Percentiles rank a stretch among this genome's conserved stretches.
phyloP scores from a whole-genome alignment of 2,329 filamentous ascomycete species.

The Cercospora berteroae region DNA sequence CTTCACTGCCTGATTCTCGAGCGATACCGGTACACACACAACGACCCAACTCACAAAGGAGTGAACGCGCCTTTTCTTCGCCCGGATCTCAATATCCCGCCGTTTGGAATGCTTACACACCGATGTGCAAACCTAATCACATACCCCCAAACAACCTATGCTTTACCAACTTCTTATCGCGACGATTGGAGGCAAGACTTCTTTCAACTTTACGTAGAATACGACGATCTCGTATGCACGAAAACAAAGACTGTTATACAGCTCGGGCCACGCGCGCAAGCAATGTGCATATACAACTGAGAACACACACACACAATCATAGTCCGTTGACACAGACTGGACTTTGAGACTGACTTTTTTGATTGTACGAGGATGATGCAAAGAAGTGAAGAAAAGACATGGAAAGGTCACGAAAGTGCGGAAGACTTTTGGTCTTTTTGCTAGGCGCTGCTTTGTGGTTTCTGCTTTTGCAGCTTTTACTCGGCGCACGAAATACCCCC shows the following conservation, averaged over 20 bases:
- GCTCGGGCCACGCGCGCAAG: neutral
- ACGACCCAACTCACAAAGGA: neutral
- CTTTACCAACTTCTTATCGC: neutral
- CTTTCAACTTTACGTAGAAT: neutral
- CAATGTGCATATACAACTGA: neutral
- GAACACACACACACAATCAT: neutral
- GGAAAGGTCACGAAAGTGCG: neutral
- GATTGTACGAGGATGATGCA: constrained; percentile 1
- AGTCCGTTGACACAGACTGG: neutral
- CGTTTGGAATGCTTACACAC: neutral
- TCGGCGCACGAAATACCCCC: neutral
- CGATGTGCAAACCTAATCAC: neutral
- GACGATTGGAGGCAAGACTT: neutral
- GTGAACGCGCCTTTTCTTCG: neutral
- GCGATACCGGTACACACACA: neutral
- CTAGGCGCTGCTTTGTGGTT: neutral
- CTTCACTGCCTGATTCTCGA: neutral
- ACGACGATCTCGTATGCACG: neutral
- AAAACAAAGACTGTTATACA: neutral
- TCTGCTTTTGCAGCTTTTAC: neutral
- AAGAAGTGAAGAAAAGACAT: neutral
- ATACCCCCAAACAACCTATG: neutral
- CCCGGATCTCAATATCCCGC: neutral
- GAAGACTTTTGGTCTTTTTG: neutral
- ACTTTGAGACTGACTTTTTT: neutral